phyloP scores from a whole-genome alignment of 345 rosid species.

The Brassica nigra region DNA sequence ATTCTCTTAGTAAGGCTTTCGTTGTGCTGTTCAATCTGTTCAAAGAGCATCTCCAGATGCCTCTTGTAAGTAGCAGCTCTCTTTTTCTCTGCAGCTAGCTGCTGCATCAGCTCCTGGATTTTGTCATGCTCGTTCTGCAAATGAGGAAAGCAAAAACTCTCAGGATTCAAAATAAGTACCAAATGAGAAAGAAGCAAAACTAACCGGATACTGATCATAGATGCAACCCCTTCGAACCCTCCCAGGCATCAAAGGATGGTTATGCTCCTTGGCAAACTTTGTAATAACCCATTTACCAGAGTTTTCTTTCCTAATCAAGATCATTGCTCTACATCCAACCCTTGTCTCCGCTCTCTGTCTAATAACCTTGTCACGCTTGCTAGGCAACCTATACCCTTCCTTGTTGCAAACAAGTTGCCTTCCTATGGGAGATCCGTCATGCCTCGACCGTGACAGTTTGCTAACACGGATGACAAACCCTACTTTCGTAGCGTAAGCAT shows the following conservation, averaged over 20 bases:
- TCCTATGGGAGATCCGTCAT: constrained; percentile 93
- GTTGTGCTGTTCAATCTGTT: constrained; percentile 90
- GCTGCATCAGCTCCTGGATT: constrained; percentile 89
- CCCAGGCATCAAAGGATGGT: constrained; percentile 85
- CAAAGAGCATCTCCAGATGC: constrained; percentile 86
- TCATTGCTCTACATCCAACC: constrained; percentile 99
- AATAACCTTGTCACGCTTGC: constrained; percentile 88
- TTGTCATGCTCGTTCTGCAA: constrained; percentile 89
- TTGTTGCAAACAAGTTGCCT: constrained; percentile 96
- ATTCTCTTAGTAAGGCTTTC: constrained; percentile 80
- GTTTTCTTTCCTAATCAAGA: constrained; percentile 87
- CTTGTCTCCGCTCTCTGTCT: constrained; percentile 97
- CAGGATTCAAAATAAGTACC: not conserved
- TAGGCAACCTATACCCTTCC: constrained; percentile 92
- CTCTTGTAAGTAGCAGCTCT: constrained; percentile 86
- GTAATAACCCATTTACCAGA: constrained; percentile 95
- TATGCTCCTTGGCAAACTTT: constrained; percentile 88
- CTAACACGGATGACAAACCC: constrained; percentile 98
- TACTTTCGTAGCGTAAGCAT: constrained; percentile 76
- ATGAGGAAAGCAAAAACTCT: not conserved
- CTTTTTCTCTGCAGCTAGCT: constrained; percentile 88
- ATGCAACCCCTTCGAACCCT: constrained; percentile 89
- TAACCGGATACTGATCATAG: constrained; percentile 96
- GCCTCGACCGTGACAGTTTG: constrained; percentile 93
- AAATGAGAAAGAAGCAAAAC: constrained; percentile 37